A percentile compares a stretch with the other conserved stretches of the same genome.
Evolutionary conservation across 179 eudicot species (phyloP).

Genomic region (Vitellaria paradoxa): DNA sequence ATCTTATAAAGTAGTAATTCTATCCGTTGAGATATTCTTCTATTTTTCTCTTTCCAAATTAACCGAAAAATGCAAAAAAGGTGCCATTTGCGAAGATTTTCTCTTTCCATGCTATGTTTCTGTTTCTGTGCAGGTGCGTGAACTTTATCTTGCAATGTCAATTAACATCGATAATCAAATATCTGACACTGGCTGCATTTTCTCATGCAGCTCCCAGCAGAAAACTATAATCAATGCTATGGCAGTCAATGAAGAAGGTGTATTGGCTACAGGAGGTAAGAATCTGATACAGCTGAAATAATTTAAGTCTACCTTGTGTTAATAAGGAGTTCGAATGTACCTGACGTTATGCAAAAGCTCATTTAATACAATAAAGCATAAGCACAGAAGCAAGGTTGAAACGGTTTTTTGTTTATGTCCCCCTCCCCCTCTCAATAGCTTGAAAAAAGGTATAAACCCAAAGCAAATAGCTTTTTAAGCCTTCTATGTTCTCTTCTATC

Average conservation of each 20-base stretch:
- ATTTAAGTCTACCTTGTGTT: neutral
- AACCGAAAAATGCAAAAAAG: no score
- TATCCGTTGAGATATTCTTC: no score
- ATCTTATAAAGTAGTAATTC: no score
- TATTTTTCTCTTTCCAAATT: no score
- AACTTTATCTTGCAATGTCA: neutral
- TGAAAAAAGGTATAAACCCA: neutral
- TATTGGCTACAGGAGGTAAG: conserved; percentile 90
- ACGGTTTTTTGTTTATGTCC: no score
- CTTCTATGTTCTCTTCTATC: neutral
- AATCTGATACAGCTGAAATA: neutral
- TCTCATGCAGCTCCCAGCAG: conserved; percentile 74
- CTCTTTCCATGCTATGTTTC: no score
- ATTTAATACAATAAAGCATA: neutral
- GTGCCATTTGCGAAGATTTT: no score
- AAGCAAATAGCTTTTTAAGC: neutral
- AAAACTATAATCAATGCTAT: conserved; percentile 90
- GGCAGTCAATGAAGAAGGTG: conserved; percentile 97
- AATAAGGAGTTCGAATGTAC: neutral
- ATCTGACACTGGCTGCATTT: conserved; percentile 1
- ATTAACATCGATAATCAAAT: neutral
- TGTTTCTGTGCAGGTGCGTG: neutral
- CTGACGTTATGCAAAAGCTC: neutral
- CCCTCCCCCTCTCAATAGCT: no score
- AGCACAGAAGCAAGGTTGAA: no score